Evolutionary conservation across 495 filamentous ascomycete species (phyloP).

Genomic region (Lasiosphaeriaceae sp.): DNA sequence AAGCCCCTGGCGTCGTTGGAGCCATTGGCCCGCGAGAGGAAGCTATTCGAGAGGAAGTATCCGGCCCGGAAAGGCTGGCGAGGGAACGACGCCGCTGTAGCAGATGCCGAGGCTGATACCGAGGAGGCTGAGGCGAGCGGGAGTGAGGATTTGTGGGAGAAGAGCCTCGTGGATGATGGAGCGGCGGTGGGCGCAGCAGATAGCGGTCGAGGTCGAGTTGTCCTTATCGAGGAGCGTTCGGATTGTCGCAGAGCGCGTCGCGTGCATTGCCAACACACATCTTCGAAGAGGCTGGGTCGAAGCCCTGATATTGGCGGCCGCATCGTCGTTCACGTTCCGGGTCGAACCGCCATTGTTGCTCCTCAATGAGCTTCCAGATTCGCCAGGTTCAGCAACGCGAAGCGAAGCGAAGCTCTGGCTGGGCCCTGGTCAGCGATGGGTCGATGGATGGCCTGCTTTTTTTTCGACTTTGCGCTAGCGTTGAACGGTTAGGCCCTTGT

Average conservation of each 20-base stretch:
- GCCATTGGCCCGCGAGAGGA: constrained; percentile 29
- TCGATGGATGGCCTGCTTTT: too few species aligned
- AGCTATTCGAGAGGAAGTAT: constrained; percentile 40
- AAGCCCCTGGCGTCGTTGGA: not conserved
- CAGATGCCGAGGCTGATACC: not conserved
- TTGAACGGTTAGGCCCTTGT: too few species aligned
- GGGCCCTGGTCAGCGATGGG: too few species aligned
- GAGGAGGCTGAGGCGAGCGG: constrained; percentile 11
- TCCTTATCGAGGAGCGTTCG: not conserved
- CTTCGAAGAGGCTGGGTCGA: constrained; percentile 18
- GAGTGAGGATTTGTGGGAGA: constrained; percentile 21
- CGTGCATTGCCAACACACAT: constrained; percentile 29
- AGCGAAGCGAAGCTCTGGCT: not conserved
- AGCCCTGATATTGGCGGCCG: constrained; percentile 27
- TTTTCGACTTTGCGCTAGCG: too few species aligned
- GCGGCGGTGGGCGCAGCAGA: not conserved
- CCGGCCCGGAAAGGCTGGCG: constrained; percentile 29
- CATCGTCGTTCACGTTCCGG: constrained; percentile 29
- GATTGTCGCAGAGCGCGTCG: constrained; percentile 17
- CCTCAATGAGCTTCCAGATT: constrained; percentile 1
- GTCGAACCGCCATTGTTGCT: constrained; percentile 28
- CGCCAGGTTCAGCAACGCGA: not conserved
- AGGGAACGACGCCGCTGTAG: constrained; percentile 7
- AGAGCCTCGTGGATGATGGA: constrained; percentile 11
- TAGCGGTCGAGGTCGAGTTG: not conserved